Evolutionary conservation across 2,329 filamentous ascomycete species (phyloP).

Genomic region (Hymenotorrendiella dingleyae): DNA sequence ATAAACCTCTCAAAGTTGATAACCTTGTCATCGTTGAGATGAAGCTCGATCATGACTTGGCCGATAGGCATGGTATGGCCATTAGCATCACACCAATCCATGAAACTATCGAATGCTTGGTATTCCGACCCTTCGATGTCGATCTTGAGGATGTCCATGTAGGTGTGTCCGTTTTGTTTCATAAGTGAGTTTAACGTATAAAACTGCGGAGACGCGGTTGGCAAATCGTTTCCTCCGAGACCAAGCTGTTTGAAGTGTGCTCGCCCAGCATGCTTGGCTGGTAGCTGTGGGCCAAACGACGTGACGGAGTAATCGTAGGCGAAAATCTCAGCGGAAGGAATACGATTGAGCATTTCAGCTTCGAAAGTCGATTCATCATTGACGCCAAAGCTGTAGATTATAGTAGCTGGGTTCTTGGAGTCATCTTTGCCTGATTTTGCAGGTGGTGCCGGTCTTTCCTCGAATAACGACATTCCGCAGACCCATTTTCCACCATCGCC

Average conservation of each 20-base stretch:
- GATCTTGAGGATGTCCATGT: conserved; percentile 37
- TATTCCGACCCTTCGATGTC: conserved; percentile 36
- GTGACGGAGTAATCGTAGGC: conserved; percentile 36
- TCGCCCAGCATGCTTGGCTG: conserved; percentile 6
- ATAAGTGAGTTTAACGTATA: conserved; percentile 35
- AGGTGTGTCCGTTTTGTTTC: conserved; percentile 33
- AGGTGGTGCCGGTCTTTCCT: conserved; percentile 16
- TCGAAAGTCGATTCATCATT: conserved; percentile 36
- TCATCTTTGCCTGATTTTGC: conserved; percentile 13
- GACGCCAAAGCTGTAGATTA: conserved; percentile 37
- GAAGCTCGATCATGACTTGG: conserved; percentile 27
- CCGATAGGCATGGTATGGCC: conserved; percentile 19
- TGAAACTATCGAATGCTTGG: conserved; percentile 26
- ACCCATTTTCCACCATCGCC: conserved; percentile 40
- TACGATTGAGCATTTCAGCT: conserved; percentile 34
- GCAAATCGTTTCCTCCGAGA: conserved; percentile 29
- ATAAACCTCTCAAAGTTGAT: conserved; percentile 22
- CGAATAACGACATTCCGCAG: conserved; percentile 36
- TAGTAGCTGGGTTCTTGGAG: conserved; percentile 6
- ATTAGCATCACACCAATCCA: conserved; percentile 17
- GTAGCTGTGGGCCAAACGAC: conserved; percentile 27
- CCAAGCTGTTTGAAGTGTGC: conserved; percentile 33
- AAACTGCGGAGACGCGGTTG: conserved; percentile 27
- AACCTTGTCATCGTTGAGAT: conserved; percentile 21
- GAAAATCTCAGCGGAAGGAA: conserved; percentile 32